A percentile compares a stretch with the other conserved stretches of the same genome.
These are phyloP conservation scores for Boletus subluridellus DNA, from an alignment of 1,284 basidiomycete species.

Conservation along the genomic window DNA sequence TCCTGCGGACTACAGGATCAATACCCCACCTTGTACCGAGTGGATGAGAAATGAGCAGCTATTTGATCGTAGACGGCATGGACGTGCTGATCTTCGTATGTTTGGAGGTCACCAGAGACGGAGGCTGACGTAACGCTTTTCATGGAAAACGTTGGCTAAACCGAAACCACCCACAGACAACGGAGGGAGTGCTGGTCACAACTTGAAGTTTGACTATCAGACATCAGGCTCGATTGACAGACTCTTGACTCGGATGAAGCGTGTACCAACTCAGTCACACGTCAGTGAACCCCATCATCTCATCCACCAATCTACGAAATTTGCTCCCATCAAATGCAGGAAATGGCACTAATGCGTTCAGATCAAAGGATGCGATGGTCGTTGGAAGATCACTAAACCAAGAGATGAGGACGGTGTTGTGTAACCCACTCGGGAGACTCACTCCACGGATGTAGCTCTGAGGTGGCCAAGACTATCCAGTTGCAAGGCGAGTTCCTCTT, in stretches of 20 bases:
- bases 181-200: neutral
- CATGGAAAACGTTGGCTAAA: slow-evolving; percentile 13
- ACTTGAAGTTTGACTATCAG: neutral
- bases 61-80: slow-evolving; percentile 89
- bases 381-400: slow-evolving; percentile 49
- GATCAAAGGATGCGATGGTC: slow-evolving; percentile 50
- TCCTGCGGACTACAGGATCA: neutral
- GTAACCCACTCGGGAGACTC: slow-evolving; percentile 30
- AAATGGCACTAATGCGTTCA: slow-evolving; percentile 51
- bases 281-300: slow-evolving; percentile 63
- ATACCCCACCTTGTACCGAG: slow-evolving; percentile 79
- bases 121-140: slow-evolving; percentile 36
- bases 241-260: neutral
- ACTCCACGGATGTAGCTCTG: slow-evolving; percentile 58
- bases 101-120: slow-evolving; percentile 44
- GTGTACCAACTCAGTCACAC: slow-evolving; percentile 7
- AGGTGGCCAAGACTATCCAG: slow-evolving; percentile 65
- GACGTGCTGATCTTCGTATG: slow-evolving; percentile 74
- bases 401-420: slow-evolving; percentile 13
- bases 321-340: slow-evolving; percentile 61
- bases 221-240: neutral
- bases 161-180: neutral
- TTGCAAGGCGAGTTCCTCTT: slow-evolving; percentile 80
- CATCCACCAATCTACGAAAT: slow-evolving; percentile 65
- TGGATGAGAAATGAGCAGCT: slow-evolving; percentile 88